Base-by-base conservation (phyloP, 1,139 yeast genomes). In the Pichia sp. region DNA sequence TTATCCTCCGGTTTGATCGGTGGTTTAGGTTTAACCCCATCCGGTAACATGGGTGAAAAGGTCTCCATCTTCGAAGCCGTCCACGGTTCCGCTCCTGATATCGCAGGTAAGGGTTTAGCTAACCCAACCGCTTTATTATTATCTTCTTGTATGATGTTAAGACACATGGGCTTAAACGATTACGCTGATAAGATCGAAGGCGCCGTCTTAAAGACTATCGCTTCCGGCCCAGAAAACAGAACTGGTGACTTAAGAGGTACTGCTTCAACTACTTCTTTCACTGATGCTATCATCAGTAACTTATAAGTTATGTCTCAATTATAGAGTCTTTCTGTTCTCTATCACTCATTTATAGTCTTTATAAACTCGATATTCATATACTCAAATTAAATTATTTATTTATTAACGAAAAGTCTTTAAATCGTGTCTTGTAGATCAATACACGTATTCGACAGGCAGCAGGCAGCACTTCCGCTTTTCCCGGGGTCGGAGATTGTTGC, bases 41-140 rank as follows among this genome's bases (percentile, higher is more conserved):
- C 96, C 53, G 99, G 96, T 71, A 93, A 93, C 81, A 90, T 93
- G 90, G 99, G 99, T 76, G 89, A 89, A 79, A 85, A 86, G 69
- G 96, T 91, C 57, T 88, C 96, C 53, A 91, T 93, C 68, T 93
- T 93, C 70, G 99, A 93, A 79, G 98, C 99, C 59, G 99, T 93
- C 66, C 98, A 93, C 72, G 98, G 99, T 69, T 88, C 97, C 52
- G 98, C 97, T 56, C 98, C 97, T 59, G 98, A 91, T 70, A 91
- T 91, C 66, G 96, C 97, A 56, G 97, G 97, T 67, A 89, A 91
- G 79, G 94, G 96, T 67, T 81, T 87, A 69, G 99, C 99, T 58
- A 93, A 93, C 82, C 99, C 99, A 74, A 93, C 98, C 56, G 99
- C 99, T 53, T 75, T 93, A 68, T 78, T 93, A 68, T 80, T 93